Conservation (phyloP, 371 early-diverging fungal genomes). For the Circinella minor region DNA sequence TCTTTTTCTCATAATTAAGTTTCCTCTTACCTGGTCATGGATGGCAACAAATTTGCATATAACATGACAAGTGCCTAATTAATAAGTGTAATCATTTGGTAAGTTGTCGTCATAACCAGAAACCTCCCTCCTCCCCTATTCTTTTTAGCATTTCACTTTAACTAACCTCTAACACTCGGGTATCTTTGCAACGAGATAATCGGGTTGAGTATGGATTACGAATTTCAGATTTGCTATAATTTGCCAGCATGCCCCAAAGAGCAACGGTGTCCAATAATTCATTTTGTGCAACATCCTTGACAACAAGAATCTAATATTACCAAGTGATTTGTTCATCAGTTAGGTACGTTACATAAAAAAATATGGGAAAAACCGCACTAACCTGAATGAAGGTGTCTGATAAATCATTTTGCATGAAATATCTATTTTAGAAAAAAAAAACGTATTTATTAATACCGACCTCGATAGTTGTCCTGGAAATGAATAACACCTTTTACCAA, state of each 20-base stretch:
- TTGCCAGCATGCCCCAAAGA: conserved; percentile 53
- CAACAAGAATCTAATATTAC: conserved; percentile 31
- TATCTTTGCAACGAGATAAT: conserved; percentile 36
- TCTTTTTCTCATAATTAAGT: background rate
- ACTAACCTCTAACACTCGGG: conserved; percentile 20
- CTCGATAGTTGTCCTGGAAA: no score
- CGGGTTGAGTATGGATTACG: conserved; percentile 48
- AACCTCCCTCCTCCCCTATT: background rate
- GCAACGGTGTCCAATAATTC: conserved; percentile 42
- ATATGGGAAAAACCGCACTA: background rate
- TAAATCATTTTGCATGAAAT: conserved; percentile 58
- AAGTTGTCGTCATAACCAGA: background rate
- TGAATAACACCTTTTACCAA: no score
- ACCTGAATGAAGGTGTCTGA: conserved; percentile 46
- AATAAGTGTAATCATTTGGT: background rate
- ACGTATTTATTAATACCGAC: background rate
- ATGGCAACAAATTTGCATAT: conserved; percentile 26
- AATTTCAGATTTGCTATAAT: conserved; percentile 62
- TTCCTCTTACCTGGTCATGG: conserved; percentile 43
- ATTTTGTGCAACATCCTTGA: conserved; percentile 23
- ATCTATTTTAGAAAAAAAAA: conserved; percentile 16
- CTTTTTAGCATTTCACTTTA: background rate
- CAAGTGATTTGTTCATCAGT: no score
- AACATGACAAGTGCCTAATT: conserved; percentile 38
- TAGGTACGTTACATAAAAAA: no score